Evolutionary conservation across 2,329 filamentous ascomycete genomes (phyloP).

Genomic region (Trichoderma sp.): DNA sequence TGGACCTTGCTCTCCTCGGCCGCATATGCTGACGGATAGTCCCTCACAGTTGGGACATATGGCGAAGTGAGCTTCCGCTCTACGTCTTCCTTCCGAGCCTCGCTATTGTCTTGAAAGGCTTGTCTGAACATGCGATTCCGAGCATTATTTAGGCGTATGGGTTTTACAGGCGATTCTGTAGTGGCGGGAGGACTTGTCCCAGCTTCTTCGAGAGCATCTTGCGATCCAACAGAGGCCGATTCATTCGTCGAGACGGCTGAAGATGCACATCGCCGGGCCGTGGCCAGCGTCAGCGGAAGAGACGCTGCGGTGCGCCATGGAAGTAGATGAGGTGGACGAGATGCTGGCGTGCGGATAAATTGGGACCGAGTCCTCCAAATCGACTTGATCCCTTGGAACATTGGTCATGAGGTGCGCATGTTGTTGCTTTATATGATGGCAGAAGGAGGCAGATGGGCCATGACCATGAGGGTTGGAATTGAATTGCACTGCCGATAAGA

Average conservation of each 20-base stretch:
- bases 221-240: background rate
- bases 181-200: background rate
- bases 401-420: conserved; percentile 44
- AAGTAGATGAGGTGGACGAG: conserved; percentile 24
- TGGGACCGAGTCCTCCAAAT: conserved; percentile 43
- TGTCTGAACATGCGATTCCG: conserved; percentile 32
- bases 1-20: conserved; percentile 26
- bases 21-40: conserved; percentile 31
- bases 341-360: conserved; percentile 30
- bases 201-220: conserved; percentile 18
- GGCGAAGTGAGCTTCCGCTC: conserved; percentile 27
- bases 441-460: background rate
- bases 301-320: conserved; percentile 15
- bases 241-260: background rate
- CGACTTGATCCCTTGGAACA: conserved; percentile 47
- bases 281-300: background rate
- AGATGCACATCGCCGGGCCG: conserved; percentile 1
- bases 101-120: conserved; percentile 29
- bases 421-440: conserved; percentile 22
- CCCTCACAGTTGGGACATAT: conserved; percentile 29
- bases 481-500: conserved; percentile 10
- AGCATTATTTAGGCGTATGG: conserved; percentile 20
- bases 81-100: conserved; percentile 24
- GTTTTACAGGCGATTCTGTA: background rate
- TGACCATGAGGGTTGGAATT: background rate